A percentile compares a stretch with the other conserved stretches of the same genome.
Conservation (phyloP, 805 yeast species). For the Metschnikowia reukaufii region DNA sequence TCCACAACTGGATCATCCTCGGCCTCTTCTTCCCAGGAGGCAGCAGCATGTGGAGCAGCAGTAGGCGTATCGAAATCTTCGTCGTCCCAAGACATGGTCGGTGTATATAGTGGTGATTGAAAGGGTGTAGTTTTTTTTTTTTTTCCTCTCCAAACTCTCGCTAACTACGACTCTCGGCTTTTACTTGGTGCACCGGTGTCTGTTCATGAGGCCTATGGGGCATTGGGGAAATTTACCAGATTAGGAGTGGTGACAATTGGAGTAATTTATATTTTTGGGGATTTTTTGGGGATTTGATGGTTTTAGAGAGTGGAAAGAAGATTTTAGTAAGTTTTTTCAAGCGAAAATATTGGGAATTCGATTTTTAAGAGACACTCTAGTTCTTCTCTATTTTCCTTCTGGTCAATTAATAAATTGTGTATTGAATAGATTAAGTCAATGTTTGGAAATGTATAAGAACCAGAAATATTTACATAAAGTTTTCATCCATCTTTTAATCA, state of each 20-base stretch:
- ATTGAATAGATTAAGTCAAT: too few relatives aligned
- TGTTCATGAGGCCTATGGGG: background rate
- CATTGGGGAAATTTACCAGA: background rate
- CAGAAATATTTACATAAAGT: too few relatives aligned
- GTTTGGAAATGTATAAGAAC: too few relatives aligned
- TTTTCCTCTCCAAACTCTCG: slow-evolving; percentile 2
- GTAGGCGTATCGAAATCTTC: slow-evolving; percentile 81
- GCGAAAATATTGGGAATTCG: too few relatives aligned
- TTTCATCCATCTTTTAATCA: too few relatives aligned
- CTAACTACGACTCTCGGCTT: slow-evolving; percentile 9
- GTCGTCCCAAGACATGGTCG: slow-evolving; percentile 70
- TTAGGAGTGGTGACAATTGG: background rate
- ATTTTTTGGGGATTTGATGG: too few relatives aligned
- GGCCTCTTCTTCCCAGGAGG: slow-evolving; percentile 82
- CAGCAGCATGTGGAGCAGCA: slow-evolving; percentile 45
- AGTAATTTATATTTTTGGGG: too few relatives aligned
- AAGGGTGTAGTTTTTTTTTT: background rate
- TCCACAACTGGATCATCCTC: slow-evolving; percentile 76
- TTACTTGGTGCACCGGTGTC: slow-evolving; percentile 15
- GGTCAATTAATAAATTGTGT: too few relatives aligned
- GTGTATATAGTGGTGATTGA: background rate
- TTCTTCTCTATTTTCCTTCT: too few relatives aligned
- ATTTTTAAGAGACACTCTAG: too few relatives aligned
- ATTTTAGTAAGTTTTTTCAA: too few relatives aligned
- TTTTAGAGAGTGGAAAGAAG: too few relatives aligned